Percentiles rank a stretch among this genome's conserved stretches.
Evolutionary conservation across 2,329 filamentous ascomycete genomes (phyloP).

Genomic region (Acrocalymma vagum): DNA sequence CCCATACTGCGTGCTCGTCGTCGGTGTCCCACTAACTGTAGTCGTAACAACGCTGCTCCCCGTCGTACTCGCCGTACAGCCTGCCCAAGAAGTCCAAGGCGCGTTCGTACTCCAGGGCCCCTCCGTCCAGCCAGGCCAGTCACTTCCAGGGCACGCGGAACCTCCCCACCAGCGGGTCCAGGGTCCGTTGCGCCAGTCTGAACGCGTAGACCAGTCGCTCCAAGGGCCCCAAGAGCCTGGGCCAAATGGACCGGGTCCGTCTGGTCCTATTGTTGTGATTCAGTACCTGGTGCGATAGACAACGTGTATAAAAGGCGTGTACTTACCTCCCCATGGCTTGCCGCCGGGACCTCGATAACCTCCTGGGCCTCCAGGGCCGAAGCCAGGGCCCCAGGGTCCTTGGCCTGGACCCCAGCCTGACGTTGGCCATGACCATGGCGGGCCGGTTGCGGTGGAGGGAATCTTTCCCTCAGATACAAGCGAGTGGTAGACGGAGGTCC

Average conservation of each 20-base stretch:
- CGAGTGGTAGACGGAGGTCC: slow-evolving; percentile 36
- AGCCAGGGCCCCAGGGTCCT: slow-evolving; percentile 23
- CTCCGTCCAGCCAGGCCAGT: slow-evolving; percentile 49
- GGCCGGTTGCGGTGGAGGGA: slow-evolving; percentile 32
- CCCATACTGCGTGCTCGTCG: slow-evolving; percentile 37
- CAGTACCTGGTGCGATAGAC: not conserved
- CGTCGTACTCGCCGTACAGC: slow-evolving; percentile 42
- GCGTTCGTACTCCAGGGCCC: slow-evolving; percentile 44
- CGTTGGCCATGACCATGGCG: slow-evolving; percentile 34
- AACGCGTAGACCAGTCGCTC: slow-evolving; percentile 36
- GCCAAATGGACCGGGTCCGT: slow-evolving; percentile 39
- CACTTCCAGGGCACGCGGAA: slow-evolving; percentile 35
- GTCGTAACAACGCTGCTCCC: slow-evolving; percentile 38
- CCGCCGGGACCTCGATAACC: slow-evolving; percentile 15
- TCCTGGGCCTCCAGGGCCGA: slow-evolving; percentile 12
- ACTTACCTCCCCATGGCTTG: slow-evolving; percentile 32
- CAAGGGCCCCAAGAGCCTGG: slow-evolving; percentile 35
- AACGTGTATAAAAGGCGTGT: not conserved
- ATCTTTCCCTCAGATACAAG: slow-evolving; percentile 32
- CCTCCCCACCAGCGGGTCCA: slow-evolving; percentile 49
- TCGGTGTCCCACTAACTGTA: slow-evolving; percentile 30
- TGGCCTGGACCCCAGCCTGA: slow-evolving; percentile 28
- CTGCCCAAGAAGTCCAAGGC: slow-evolving; percentile 47
- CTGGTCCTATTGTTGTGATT: slow-evolving; percentile 19
- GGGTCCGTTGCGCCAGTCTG: slow-evolving; percentile 35